phyloP scores from a whole-genome alignment of 2,329 filamentous ascomycete species.

The Fusarium solani-melongenae region DNA sequence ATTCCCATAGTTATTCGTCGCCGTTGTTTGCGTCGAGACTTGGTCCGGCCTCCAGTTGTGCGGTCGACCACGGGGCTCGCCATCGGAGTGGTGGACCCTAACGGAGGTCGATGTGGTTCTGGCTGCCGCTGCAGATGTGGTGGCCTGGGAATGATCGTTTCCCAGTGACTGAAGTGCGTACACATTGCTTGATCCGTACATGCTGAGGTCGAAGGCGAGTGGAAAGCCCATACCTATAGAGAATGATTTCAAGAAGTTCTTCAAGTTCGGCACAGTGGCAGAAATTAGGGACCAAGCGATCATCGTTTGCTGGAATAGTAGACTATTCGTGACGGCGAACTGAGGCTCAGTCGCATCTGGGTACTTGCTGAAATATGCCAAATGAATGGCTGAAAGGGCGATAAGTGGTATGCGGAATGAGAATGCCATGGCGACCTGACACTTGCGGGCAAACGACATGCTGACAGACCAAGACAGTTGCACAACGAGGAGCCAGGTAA shows the following conservation, averaged over 20 bases:
- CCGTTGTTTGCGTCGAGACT: slow-evolving; percentile 8
- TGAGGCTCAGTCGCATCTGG: slow-evolving; percentile 24
- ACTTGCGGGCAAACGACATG: slow-evolving; percentile 24
- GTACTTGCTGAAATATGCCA: slow-evolving; percentile 9
- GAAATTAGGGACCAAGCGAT: slow-evolving; percentile 35
- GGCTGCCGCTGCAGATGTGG: slow-evolving; percentile 4
- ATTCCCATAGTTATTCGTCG: background rate
- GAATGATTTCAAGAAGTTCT: slow-evolving; percentile 38
- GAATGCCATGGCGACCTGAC: slow-evolving; percentile 30
- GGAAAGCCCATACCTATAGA: slow-evolving; percentile 38
- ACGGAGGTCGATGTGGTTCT: background rate
- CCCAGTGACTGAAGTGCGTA: slow-evolving; percentile 32
- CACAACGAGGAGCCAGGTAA: slow-evolving; percentile 22
- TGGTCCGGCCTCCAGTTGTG: slow-evolving; percentile 29
- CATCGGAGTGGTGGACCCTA: background rate
- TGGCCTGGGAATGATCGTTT: slow-evolving; percentile 11
- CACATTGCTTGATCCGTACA: background rate
- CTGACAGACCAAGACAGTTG: slow-evolving; percentile 29
- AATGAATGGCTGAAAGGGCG: slow-evolving; percentile 27
- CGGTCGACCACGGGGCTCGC: slow-evolving; percentile 8
- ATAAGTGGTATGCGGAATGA: slow-evolving; percentile 37
- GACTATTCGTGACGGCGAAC: slow-evolving; percentile 25
- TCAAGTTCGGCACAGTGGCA: slow-evolving; percentile 32
- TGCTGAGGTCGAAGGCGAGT: slow-evolving; percentile 15
- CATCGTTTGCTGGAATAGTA: slow-evolving; percentile 31